Evolutionary conservation across 2,329 filamentous ascomycete species (phyloP).

Genomic region (Acephala macrosclerotiorum): DNA sequence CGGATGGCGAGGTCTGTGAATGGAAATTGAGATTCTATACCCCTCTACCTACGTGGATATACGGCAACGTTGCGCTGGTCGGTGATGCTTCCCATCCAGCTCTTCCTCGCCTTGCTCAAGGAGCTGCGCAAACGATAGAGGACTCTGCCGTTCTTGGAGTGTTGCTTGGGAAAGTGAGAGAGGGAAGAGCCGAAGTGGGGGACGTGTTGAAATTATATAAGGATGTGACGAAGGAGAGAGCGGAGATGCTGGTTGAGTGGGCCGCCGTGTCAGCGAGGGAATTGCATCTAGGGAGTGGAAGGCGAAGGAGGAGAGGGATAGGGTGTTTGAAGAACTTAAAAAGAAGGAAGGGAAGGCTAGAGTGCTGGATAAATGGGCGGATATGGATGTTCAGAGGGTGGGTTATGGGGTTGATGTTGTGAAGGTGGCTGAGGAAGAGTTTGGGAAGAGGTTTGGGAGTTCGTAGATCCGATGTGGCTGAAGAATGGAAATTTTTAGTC

Average conservation of each 20-base stretch:
- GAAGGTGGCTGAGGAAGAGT: constrained; percentile 59
- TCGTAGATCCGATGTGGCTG: too few species aligned
- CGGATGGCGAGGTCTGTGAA: constrained; percentile 69
- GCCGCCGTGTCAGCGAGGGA: constrained; percentile 59
- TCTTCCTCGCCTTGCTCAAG: constrained; percentile 71
- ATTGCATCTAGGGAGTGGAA: constrained; percentile 64
- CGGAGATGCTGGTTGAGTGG: constrained; percentile 57
- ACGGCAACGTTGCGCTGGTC: constrained; percentile 62
- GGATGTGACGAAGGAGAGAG: constrained; percentile 62
- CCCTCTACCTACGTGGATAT: constrained; percentile 63
- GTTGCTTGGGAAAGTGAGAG: constrained; percentile 52
- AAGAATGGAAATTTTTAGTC: too few species aligned
- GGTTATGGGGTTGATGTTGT: constrained; percentile 71
- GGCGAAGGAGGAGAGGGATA: constrained; percentile 62
- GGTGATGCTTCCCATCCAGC: constrained; percentile 74
- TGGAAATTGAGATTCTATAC: constrained; percentile 68
- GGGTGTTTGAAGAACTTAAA: constrained; percentile 59
- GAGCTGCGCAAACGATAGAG: constrained; percentile 73
- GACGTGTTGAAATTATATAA: constrained; percentile 63
- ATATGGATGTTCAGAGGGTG: constrained; percentile 71
- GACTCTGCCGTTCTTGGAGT: constrained; percentile 68
- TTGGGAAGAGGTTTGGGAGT: constrained; percentile 53
- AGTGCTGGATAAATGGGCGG: constrained; percentile 74
- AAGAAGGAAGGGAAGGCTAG: constrained; percentile 46
- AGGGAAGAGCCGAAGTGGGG: constrained; percentile 50